Evolutionary conservation across 352 stramenopile genomes (phyloP), one percentile per base, ranked within the genome.

Genomic region (Sclerospora graminicola): DNA sequence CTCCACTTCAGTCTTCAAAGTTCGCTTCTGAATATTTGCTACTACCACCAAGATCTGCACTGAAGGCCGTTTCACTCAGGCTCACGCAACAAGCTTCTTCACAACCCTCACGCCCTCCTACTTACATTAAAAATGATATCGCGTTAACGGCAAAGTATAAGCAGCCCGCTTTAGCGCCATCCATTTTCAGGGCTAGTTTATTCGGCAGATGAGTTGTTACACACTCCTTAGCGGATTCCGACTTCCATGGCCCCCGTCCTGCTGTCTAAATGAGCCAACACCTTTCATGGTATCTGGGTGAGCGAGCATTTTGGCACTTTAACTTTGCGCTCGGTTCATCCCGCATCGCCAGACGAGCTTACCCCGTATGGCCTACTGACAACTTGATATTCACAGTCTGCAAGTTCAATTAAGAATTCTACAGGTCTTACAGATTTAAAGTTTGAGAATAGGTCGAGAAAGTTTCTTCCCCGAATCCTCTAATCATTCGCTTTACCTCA

Each of bases 221-320:
- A 89, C 78, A 89, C 73, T 93, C 78, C 73, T 90, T 88, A 89
- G 78, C 74, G 32, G 19, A 40, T 48, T 86, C 64, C 75, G 61
- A 89, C 78, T 90, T 93, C 75, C 72, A 89, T 90, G 75, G 61
- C 75, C 75, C 88, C 77, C 69, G 78, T 89, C 74, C 71, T 87
- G 71, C 69, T 88, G 78, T 90, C 47, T 42, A 48, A 48, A 48
- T 54, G 47, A 54, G 48, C 38, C 37, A 54, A 54, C 30, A 54
- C 47, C 26, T 50, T 50, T 26, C 6, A 26, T 26, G 4, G 21
- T 26, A 26, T 26, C 21, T 26, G 6, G 21, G 21, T 26, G 21
- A 26, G 21, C 21, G 21, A 26, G 21, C 21, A 26, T 26, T 26
- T 26, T 45, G 33, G 40, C 26, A 50, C 40, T 56, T 50, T 45